Evolutionary conservation across 2,329 filamentous ascomycete genomes (phyloP).

Genomic region (Nakataea oryzae): DNA sequence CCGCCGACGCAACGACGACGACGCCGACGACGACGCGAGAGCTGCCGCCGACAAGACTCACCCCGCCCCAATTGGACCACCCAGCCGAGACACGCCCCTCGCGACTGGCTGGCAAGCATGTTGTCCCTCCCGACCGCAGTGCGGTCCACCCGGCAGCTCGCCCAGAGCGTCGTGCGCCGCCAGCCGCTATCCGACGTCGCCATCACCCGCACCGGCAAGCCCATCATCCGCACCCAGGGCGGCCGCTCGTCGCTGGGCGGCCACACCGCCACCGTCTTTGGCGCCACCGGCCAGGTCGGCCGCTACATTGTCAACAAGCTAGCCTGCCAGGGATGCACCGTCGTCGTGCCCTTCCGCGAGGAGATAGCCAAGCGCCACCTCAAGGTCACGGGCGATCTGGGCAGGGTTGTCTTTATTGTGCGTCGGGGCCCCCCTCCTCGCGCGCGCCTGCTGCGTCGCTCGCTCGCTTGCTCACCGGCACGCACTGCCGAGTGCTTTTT

Average conservation of each 20-base stretch:
- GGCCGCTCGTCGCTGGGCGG: constrained; percentile 70
- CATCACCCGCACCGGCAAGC: constrained; percentile 93
- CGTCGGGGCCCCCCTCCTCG: constrained; percentile 12
- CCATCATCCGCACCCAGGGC: constrained; percentile 78
- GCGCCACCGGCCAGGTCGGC: constrained; percentile 89
- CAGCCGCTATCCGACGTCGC: constrained; percentile 67
- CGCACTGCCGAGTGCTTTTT: not conserved
- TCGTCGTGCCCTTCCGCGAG: constrained; percentile 87
- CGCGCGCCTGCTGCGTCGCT: not conserved
- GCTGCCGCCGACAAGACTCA: not conserved
- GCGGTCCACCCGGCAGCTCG: constrained; percentile 39
- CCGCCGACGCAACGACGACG: too few species aligned
- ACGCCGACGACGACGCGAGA: not conserved
- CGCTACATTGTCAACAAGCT: constrained; percentile 96
- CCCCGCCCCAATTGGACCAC: constrained; percentile 16
- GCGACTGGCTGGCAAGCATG: constrained; percentile 31
- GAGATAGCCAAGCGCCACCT: constrained; percentile 97
- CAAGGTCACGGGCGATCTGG: constrained; percentile 91
- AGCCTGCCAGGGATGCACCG: constrained; percentile 86
- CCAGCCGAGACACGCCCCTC: constrained; percentile 18
- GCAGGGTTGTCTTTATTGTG: constrained; percentile 78
- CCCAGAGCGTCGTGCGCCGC: constrained; percentile 36
- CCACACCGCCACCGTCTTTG: constrained; percentile 95
- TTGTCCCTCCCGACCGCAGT: constrained; percentile 44
- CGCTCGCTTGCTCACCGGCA: not conserved